These are phyloP conservation scores for Daedaleopsis nitida DNA, from an alignment of 768 basidiomycete species.

Conservation along the genomic window DNA sequence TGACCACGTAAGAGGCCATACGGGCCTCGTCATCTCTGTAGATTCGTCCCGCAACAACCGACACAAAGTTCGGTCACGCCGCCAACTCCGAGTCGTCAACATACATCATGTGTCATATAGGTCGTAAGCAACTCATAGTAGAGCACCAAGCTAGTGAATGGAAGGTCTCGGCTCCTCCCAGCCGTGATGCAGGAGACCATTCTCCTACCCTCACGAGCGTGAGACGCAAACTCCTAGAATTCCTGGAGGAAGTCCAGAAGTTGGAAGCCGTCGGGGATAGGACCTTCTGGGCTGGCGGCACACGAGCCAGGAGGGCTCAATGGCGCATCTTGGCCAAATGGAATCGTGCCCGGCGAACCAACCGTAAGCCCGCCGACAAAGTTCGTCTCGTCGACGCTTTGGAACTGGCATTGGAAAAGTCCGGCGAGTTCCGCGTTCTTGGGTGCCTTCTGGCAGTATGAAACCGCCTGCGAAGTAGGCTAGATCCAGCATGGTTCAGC, in stretches of 20 bases:
- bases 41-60: too few species aligned
- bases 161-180: too few species aligned
- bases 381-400: constrained; percentile 42
- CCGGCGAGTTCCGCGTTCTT: constrained; percentile 57
- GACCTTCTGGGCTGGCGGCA: constrained; percentile 48
- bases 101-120: too few species aligned
- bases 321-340: constrained; percentile 44
- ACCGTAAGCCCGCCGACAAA: constrained; percentile 48
- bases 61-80: too few species aligned
- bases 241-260: constrained; percentile 24
- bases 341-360: constrained; percentile 53
- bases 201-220: neutral
- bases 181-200: neutral
- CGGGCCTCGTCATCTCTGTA: too few species aligned
- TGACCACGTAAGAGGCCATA: too few species aligned
- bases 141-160: too few species aligned
- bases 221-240: neutral
- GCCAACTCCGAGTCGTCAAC: too few species aligned
- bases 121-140: too few species aligned
- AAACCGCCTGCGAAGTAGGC: constrained; percentile 36
- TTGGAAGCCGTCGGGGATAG: constrained; percentile 53
- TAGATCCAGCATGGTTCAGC: neutral
- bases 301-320: constrained; percentile 55
- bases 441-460: constrained; percentile 53
- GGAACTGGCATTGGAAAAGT: constrained; percentile 61